Evolutionary conservation across 805 yeast species (phyloP).

Genomic region (Candida golubevii): DNA sequence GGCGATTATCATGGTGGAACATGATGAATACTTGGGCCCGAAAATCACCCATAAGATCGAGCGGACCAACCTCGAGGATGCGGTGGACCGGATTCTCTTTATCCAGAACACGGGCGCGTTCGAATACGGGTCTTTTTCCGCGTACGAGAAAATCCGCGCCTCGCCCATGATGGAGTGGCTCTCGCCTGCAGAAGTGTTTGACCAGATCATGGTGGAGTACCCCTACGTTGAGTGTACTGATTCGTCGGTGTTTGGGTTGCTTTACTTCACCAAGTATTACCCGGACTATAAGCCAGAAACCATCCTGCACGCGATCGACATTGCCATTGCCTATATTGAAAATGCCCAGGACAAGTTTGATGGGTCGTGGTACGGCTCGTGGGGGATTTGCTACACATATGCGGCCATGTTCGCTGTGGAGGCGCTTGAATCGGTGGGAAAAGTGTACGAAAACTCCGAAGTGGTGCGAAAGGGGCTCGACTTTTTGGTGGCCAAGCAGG

Average conservation of each 20-base stretch:
- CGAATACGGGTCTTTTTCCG: slow-evolving; percentile 88
- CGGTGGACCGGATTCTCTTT: slow-evolving; percentile 69
- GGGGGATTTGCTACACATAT: slow-evolving; percentile 97
- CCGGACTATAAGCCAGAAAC: slow-evolving; percentile 61
- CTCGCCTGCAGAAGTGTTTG: slow-evolving; percentile 97
- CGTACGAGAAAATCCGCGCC: slow-evolving; percentile 85
- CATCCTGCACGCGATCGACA: slow-evolving; percentile 61
- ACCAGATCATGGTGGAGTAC: slow-evolving; percentile 96
- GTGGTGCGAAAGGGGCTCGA: slow-evolving; percentile 77
- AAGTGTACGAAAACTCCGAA: slow-evolving; percentile 55
- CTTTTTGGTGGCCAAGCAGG: slow-evolving; percentile 69
- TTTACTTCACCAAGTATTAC: slow-evolving; percentile 65
- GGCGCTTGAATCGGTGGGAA: slow-evolving; percentile 71
- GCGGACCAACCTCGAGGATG: slow-evolving; percentile 52
- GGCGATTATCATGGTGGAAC: slow-evolving; percentile 87
- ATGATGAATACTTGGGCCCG: slow-evolving; percentile 45
- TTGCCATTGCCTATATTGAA: slow-evolving; percentile 71
- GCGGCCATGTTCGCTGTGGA: slow-evolving; percentile 98
- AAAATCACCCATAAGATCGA: slow-evolving; percentile 43
- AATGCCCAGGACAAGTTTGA: slow-evolving; percentile 59
- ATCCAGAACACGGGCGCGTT: slow-evolving; percentile 77
- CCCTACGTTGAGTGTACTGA: slow-evolving; percentile 99
- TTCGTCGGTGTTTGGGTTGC: slow-evolving; percentile 84
- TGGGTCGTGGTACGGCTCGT: slow-evolving; percentile 97
- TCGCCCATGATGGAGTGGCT: slow-evolving; percentile 69